phyloP scores from a whole-genome alignment of 495 filamentous ascomycete species.

The Aspergillus homomorphus region DNA sequence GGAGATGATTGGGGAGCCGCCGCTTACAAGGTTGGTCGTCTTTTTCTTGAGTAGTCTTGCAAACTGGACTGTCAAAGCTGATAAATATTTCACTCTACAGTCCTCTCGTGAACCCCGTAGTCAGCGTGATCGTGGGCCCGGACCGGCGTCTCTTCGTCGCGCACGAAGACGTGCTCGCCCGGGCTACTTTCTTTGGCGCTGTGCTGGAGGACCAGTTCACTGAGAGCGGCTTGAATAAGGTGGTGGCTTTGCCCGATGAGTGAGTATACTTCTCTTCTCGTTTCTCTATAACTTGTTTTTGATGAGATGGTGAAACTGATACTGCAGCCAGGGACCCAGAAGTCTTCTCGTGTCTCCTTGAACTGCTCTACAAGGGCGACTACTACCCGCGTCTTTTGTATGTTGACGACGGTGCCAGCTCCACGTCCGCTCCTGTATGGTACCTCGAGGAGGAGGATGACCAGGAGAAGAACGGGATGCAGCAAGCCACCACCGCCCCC shows the following conservation, averaged over 20 bases:
- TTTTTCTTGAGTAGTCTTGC: background rate
- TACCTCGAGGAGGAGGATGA: conserved; percentile 65
- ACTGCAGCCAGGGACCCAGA: conserved; percentile 51
- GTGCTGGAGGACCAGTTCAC: conserved; percentile 56
- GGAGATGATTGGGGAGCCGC: conserved; percentile 68
- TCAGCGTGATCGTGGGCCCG: conserved; percentile 75
- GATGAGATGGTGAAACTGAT: background rate
- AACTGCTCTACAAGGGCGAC: conserved; percentile 71
- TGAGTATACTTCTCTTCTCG: conserved; percentile 14
- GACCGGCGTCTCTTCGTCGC: conserved; percentile 78
- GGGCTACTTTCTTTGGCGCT: conserved; percentile 57
- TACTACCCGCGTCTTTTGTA: conserved; percentile 57
- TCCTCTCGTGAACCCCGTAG: conserved; percentile 70
- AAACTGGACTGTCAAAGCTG: background rate
- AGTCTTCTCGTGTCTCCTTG: conserved; percentile 63
- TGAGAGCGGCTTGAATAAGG: conserved; percentile 50
- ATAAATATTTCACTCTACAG: conserved; percentile 30
- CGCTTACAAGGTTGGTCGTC: conserved; percentile 43
- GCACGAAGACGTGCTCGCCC: conserved; percentile 62
- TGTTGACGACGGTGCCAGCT: too few species aligned
- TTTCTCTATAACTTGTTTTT: conserved; percentile 7
- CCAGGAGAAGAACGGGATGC: conserved; percentile 43
- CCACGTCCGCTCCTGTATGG: conserved; percentile 50
- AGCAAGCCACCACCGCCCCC: conserved; percentile 40
- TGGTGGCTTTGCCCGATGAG: conserved; percentile 62